Percentiles rank a stretch among this genome's conserved stretches.
Evolutionary conservation across 306 rosid species (phyloP).

Genomic region (Rosa rugosa): DNA sequence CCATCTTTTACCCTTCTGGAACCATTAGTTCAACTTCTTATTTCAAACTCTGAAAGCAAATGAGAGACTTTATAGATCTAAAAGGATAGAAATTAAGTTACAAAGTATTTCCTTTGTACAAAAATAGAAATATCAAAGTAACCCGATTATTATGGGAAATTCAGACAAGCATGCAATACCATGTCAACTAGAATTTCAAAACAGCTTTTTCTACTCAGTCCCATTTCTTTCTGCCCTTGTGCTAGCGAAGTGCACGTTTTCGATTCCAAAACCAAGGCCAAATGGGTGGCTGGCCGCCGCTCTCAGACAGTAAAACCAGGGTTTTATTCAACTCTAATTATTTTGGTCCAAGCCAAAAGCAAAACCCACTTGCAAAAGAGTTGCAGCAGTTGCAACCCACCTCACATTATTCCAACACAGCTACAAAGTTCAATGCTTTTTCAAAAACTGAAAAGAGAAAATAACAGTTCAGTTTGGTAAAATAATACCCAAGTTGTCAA

Average conservation of each 20-base stretch:
- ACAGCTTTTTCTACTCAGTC: background rate
- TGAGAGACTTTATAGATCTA: background rate
- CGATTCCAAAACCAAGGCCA: background rate
- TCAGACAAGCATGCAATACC: constrained; percentile 1
- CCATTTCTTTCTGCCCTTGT: background rate
- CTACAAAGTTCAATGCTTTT: constrained; percentile 4
- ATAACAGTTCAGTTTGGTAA: background rate
- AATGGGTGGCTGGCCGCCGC: constrained; percentile 2
- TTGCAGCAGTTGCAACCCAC: constrained; percentile 1
- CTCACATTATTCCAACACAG: background rate
- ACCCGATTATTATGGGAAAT: background rate
- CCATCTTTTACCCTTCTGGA: background rate
- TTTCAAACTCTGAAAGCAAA: background rate
- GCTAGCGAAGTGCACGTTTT: constrained; percentile 1
- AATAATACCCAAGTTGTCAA: background rate
- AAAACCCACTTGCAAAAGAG: background rate
- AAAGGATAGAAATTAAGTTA: background rate
- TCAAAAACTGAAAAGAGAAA: background rate
- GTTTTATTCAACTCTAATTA: background rate
- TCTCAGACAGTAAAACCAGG: background rate
- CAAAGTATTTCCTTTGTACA: background rate
- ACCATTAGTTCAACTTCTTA: background rate
- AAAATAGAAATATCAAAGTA: background rate
- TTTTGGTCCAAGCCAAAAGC: background rate
- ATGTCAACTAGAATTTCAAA: background rate